Conservation (phyloP, 768 basidiomycete species). For the Collybia sordida region DNA sequence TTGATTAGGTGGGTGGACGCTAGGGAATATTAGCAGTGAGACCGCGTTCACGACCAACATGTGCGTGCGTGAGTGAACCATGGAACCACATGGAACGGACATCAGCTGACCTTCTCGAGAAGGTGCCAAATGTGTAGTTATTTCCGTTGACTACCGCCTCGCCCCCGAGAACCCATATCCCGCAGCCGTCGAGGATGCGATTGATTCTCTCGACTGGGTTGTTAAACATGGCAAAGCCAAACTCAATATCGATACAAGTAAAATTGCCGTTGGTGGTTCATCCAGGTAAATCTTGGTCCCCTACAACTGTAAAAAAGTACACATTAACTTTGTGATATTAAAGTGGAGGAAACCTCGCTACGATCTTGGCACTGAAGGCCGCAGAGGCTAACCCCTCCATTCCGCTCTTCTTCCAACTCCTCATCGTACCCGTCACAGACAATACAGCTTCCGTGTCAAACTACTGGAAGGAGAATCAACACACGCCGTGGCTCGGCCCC, state of each 20-base stretch:
- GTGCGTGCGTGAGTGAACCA: constrained; percentile 47
- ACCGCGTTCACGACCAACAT: constrained; percentile 62
- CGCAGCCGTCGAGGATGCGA: constrained; percentile 66
- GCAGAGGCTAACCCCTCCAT: constrained; percentile 45
- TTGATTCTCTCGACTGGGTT: constrained; percentile 69
- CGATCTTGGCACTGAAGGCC: constrained; percentile 65
- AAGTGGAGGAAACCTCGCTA: constrained; percentile 75
- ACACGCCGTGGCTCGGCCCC: constrained; percentile 60
- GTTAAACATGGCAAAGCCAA: constrained; percentile 41
- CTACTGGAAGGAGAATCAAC: constrained; percentile 56
- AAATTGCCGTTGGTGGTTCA: constrained; percentile 71
- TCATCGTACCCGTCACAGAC: constrained; percentile 73
- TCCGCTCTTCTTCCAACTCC: constrained; percentile 57
- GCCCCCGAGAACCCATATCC: constrained; percentile 74
- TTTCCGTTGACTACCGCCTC: constrained; percentile 71
- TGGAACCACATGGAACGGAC: neutral
- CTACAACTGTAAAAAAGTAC: neutral
- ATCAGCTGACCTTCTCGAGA: neutral
- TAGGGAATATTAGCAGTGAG: constrained; percentile 62
- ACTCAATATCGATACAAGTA: constrained; percentile 48
- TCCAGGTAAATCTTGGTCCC: constrained; percentile 50
- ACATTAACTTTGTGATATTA: neutral
- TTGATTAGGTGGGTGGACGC: constrained; percentile 68
- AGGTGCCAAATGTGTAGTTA: constrained; percentile 63
- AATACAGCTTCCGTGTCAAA: constrained; percentile 55